Percentiles rank a stretch among this genome's conserved stretches.
Evolutionary conservation across 495 filamentous ascomycete genomes (phyloP).

Genomic region (Annulohypoxylon stygium): DNA sequence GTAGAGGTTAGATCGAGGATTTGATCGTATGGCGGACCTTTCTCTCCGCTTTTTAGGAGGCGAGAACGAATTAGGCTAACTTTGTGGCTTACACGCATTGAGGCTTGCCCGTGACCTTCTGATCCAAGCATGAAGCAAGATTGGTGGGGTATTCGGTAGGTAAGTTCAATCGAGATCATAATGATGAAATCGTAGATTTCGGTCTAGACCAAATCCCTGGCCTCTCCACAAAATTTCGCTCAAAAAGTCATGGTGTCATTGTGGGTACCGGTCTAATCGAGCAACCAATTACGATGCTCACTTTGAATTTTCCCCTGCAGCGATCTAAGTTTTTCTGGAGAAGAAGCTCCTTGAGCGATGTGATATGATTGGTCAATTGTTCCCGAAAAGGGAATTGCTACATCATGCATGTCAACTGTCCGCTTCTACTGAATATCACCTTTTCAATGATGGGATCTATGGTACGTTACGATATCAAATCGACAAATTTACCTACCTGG

Average conservation of each 20-base stretch:
- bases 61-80: background rate
- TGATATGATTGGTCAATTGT: constrained; percentile 33
- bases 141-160: constrained; percentile 11
- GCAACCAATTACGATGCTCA: constrained; percentile 13
- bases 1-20: background rate
- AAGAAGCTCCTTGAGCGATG: constrained; percentile 7
- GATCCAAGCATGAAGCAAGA: constrained; percentile 33
- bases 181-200: constrained; percentile 35
- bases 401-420: constrained; percentile 33
- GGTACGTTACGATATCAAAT: constrained; percentile 24
- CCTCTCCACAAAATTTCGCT: constrained; percentile 35
- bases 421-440: constrained; percentile 11
- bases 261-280: constrained; percentile 4
- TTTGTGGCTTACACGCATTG: constrained; percentile 39
- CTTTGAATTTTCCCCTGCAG: constrained; percentile 36
- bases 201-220: constrained; percentile 28
- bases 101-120: constrained; percentile 24
- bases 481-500: background rate
- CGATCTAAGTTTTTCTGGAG: constrained; percentile 22
- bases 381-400: constrained; percentile 42
- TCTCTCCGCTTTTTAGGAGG: constrained; percentile 16
- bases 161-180: constrained; percentile 41
- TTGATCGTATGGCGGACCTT: constrained; percentile 23
- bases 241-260: constrained; percentile 48
- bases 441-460: constrained; percentile 28